Evolutionary conservation across 371 early-diverging fungal genomes (phyloP).

Genomic region (Syncephalastrum sp.): DNA sequence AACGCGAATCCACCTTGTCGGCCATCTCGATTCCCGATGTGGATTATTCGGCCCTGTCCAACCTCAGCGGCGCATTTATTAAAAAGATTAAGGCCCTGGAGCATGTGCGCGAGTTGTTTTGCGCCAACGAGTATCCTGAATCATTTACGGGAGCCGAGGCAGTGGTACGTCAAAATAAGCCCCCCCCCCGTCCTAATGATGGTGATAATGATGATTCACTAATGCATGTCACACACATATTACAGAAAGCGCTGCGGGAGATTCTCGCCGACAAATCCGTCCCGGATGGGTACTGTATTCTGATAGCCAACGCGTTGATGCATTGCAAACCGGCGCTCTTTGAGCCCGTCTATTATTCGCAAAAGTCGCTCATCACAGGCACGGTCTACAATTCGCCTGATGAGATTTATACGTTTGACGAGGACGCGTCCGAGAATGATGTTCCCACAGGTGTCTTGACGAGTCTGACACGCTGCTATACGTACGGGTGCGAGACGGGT

Average conservation of each 20-base stretch:
- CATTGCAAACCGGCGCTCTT: slow-evolving; percentile 31
- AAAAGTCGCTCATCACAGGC: slow-evolving; percentile 39
- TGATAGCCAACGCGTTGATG: slow-evolving; percentile 39
- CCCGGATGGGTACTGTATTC: slow-evolving; percentile 31
- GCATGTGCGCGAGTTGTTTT: slow-evolving; percentile 35
- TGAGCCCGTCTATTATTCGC: slow-evolving; percentile 40
- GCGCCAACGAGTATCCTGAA: slow-evolving; percentile 45
- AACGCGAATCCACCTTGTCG: slow-evolving; percentile 8
- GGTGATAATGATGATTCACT: background rate
- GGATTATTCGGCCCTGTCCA: slow-evolving; percentile 20
- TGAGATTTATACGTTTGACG: slow-evolving; percentile 43
- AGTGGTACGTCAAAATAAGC: slow-evolving; percentile 26
- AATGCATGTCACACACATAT: background rate
- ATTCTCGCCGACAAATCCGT: slow-evolving; percentile 20
- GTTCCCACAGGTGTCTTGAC: slow-evolving; percentile 36
- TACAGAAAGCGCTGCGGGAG: slow-evolving; percentile 19
- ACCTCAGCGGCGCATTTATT: slow-evolving; percentile 18
- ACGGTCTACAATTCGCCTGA: slow-evolving; percentile 39
- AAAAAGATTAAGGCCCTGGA: slow-evolving; percentile 20
- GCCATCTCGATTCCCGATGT: slow-evolving; percentile 5
- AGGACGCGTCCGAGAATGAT: slow-evolving; percentile 25
- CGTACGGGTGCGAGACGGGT: slow-evolving; percentile 28
- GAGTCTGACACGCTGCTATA: slow-evolving; percentile 33
- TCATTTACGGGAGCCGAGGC: slow-evolving; percentile 50
- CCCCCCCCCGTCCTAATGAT: background rate